Base-by-base conservation (phyloP, 495 filamentous ascomycete species). In the Penicillium argentinense region DNA sequence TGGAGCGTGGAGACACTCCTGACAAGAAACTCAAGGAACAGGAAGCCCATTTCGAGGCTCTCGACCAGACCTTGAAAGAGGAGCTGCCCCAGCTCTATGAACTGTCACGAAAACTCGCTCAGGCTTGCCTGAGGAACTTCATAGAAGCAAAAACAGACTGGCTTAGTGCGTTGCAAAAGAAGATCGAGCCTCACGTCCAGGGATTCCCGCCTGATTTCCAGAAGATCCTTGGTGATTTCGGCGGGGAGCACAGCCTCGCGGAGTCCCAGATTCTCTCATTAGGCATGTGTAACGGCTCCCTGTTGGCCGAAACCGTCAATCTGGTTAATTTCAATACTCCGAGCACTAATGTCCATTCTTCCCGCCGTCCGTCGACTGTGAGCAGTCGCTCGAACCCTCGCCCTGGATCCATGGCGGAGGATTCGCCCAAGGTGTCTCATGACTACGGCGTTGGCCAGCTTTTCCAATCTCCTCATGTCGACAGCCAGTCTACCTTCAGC, bases 61-160 rank as follows among this genome's bases (percentile, higher is more conserved):
- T 97, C 40, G 97, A 97, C 54, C 88, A 96, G 24, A 86, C 90
- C 0, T 72, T 97, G 46, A 97, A 96, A 63, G 84, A 91, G 30
- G 92, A 97, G 56, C 75, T 99, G 19, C 93, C 93, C 9, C 87
- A 84, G 57, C 81, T 99, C 9, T 96, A 89, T 48, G 66, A 67
- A 9, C 64, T 91, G 38, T 96, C 91, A 1, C 85, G 83, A 40
- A 86, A 83, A 54, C 67, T 96, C 36, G 86, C 90, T 50, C 85
- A 90, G 51, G 83, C 84, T 0, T 90, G 87, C 49, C 68, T 96
- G 24, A 79, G 77, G 45, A 88, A 87, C 57, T 89, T 97, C 54
- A 79, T 96, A 41, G 74, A 85, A 45, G 81, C 95, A 28, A 91
- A 97, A 51, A 71, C 78, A 2, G 68, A 83, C 13, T 99, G 91